Evolutionary conservation across 768 basidiomycete species (phyloP), one percentile per base, ranked within the genome.

Genomic region (Leccinellum albellum): DNA sequence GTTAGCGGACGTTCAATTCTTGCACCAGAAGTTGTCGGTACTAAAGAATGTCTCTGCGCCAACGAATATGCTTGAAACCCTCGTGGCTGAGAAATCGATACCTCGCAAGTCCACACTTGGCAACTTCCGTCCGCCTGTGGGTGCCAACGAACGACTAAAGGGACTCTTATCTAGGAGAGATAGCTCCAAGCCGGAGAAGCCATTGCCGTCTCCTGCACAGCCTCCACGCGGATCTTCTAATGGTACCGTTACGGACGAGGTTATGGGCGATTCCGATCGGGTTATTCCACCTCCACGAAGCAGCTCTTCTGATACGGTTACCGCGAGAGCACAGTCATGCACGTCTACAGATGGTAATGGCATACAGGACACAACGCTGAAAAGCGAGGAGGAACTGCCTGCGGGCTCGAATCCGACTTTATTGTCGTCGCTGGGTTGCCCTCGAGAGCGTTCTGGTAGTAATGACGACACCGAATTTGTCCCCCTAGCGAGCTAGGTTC

Each of bases 41-140:
- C 79, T 96, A 10, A 89, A 87, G 70, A 88, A 89, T 65, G 83
- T 89, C 21, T 79, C 80, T 20, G 79, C 84, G 0, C 86, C 88
- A 1, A 86, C 86, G 13, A 81, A 78, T 17, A 91, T 93, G 84
- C 81, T 97, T 21, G 89, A 91, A 73, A 91, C 85, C 10, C 84
- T 97, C 53, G 85, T 96, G 55, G 77, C 83, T 47, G 94, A 96
- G 74, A 93, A 94, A 70, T 63, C 76, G n/a, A 67, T 87, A 50
- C 79, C 80, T 48, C 75, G 76, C 53, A 73, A 62, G 46, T 64
- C 73, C 28, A 53, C 61, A 6, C 62, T 65, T 54, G 64, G 64
- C 55, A 73, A 57, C 48, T 51, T 62, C 37, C 67, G 69, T 20
- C 35, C 66, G 9, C 58, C 51, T 6, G 54, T 53, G 24, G 66